Conservation (phyloP, 139 green algal genomes). For the Picochlorum sp. region DNA sequence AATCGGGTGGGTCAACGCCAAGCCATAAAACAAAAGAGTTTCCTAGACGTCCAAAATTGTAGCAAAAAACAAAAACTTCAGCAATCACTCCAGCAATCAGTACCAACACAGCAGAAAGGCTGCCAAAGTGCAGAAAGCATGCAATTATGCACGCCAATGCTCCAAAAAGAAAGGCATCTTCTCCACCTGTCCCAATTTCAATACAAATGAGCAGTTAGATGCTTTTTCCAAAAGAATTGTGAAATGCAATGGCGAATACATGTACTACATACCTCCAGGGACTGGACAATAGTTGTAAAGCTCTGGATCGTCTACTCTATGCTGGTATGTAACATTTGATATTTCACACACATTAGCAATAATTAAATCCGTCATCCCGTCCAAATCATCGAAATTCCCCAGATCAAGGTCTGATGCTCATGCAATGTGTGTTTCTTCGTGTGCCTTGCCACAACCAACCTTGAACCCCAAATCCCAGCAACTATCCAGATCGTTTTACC, state of each 20-base stretch:
- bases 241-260: too few species aligned
- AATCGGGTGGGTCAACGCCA: conserved; percentile 39
- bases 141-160: neutral
- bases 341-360: neutral
- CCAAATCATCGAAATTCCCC: too few species aligned
- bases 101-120: neutral
- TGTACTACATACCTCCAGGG: neutral
- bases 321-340: neutral
- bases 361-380: neutral
- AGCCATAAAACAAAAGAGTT: conserved; percentile 69
- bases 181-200: too few species aligned
- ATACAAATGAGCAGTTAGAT: too few species aligned
- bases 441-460: too few species aligned
- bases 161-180: neutral
- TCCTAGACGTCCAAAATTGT: conserved; percentile 47
- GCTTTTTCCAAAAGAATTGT: too few species aligned
- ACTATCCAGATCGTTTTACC: too few species aligned
- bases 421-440: too few species aligned
- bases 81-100: conserved; percentile 24
- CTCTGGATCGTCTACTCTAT: neutral
- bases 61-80: conserved; percentile 33
- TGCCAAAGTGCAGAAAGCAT: neutral
- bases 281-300: neutral
- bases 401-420: too few species aligned
- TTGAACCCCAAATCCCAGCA: too few species aligned